These are phyloP conservation scores for Tulasnella sp. DNA, from an alignment of 768 basidiomycete genomes.

Conservation along the genomic window DNA sequence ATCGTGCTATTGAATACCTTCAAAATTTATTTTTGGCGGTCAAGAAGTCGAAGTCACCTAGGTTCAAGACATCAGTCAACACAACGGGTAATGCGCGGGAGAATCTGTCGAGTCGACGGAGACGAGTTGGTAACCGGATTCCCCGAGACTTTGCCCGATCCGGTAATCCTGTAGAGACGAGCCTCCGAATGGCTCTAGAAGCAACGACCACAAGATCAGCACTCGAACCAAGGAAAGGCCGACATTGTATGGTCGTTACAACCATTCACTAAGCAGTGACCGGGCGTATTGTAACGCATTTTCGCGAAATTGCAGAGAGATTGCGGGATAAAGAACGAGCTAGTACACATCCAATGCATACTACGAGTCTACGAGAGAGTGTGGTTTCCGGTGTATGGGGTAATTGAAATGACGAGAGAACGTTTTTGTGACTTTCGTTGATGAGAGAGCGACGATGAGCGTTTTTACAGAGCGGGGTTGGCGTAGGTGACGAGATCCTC, in stretches of 20 bases:
- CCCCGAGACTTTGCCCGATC: neutral
- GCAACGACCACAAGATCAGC: neutral
- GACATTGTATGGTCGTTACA: neutral
- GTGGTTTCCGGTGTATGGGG: neutral
- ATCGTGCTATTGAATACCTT: neutral
- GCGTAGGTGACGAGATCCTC: conserved; percentile 20
- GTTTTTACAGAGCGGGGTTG: conserved; percentile 14
- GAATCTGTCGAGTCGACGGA: neutral
- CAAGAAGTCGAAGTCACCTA: neutral
- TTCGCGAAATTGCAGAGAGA: neutral
- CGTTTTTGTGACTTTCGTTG: neutral
- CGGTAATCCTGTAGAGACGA: neutral
- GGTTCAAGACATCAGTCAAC: neutral
- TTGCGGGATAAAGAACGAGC: neutral
- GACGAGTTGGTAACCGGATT: neutral
- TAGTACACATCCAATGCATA: conserved; percentile 9
- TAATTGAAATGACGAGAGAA: neutral
- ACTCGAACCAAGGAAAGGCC: neutral
- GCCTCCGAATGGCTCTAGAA: neutral
- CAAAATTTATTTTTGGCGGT: neutral
- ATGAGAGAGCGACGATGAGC: neutral
- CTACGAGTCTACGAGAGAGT: neutral
- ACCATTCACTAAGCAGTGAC: neutral
- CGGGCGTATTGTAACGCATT: neutral
- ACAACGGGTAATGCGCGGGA: neutral